Base-by-base conservation (phyloP, 768 basidiomycete genomes). In the Kwoniella heveanensis region DNA sequence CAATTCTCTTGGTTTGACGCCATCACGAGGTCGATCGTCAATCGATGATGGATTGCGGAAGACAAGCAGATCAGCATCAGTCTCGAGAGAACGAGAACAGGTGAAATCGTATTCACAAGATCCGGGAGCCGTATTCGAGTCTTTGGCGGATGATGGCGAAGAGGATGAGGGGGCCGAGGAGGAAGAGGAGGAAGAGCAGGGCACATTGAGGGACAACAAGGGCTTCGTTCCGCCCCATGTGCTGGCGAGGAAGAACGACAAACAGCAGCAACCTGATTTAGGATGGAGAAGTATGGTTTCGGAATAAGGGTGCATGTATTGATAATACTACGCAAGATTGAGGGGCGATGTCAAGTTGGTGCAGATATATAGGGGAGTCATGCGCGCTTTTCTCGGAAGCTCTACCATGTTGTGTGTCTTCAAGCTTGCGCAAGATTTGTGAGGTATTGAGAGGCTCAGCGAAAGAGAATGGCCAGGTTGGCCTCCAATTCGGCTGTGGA, bases 211-310 rank as follows among this genome's bases (percentile, higher is more conserved):
- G 22, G 76, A 73, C 13, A 67, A 60, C 17, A 61, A 51, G 47
- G 66, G 62, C n/a, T 79, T 79, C 62, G 64, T 77, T 15, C 77
- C 77, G 32, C 77, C 77, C 12, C 77, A 79, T 69, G 63, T 73
- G 13, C 64, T 73, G 32, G 66, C 67, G 0, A 66, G 69, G 54
- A 66, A 66, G 58, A 66, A 62, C 22, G 60, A 57, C 15, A 32
- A 51, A 24, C 57, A 60, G 30, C 25, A 69, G 48, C 21, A 44
- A 21, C 37, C 55, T 10, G 69, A 71, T 53, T 71, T 69, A 26
- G 74, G 74, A 3, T 76, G 74, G 74, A 69, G 74, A 44, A 71
- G 71, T 56, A 60, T 75, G 69, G 60, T 64, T 9, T 39, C 58
- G 46, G 63, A 67, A 22, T 58, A 25, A 27, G 30, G 10, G n/a